These are phyloP conservation scores for Paraglomus occultum DNA, from an alignment of 192 early-diverging fungal genomes.

Conservation along the genomic window DNA sequence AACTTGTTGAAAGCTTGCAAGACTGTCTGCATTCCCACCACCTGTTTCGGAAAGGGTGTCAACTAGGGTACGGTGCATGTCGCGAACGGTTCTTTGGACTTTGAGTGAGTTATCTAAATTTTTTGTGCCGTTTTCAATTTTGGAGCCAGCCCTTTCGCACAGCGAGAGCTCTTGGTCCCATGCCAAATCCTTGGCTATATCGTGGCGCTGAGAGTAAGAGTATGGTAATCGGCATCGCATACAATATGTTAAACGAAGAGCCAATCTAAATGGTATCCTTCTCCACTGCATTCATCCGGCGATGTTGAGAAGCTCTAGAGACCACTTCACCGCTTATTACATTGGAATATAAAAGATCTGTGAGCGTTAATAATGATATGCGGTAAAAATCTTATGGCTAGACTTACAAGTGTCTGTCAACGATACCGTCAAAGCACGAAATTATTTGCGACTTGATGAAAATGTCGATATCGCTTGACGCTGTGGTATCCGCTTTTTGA, in stretches of 20 bases:
- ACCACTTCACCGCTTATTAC: not conserved
- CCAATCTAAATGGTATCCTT: conserved; percentile 18
- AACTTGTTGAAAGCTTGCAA: too few relatives aligned
- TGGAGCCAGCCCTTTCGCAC: conserved; percentile 22
- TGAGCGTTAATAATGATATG: not conserved
- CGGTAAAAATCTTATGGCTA: not conserved
- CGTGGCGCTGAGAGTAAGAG: conserved; percentile 5
- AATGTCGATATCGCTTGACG: not conserved
- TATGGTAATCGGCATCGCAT: not conserved
- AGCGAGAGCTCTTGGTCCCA: conserved; percentile 13
- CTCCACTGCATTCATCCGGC: not conserved
- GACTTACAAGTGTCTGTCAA: conserved; percentile 6
- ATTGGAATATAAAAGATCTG: not conserved
- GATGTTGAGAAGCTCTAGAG: not conserved
- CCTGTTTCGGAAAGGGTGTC: too few relatives aligned
- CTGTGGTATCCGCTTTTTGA: too few relatives aligned
- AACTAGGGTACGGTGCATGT: conserved; percentile 10
- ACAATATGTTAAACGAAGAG: conserved; percentile 7
- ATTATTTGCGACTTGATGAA: not conserved
- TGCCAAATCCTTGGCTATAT: conserved; percentile 5
- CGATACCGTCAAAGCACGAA: not conserved
- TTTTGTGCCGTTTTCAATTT: conserved; percentile 23
- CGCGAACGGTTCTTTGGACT: conserved; percentile 22
- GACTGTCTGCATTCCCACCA: too few relatives aligned
- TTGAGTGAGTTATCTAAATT: conserved; percentile 5